Base-by-base conservation (phyloP, 1,284 basidiomycete genomes). In the Violaceomyces palustris region DNA sequence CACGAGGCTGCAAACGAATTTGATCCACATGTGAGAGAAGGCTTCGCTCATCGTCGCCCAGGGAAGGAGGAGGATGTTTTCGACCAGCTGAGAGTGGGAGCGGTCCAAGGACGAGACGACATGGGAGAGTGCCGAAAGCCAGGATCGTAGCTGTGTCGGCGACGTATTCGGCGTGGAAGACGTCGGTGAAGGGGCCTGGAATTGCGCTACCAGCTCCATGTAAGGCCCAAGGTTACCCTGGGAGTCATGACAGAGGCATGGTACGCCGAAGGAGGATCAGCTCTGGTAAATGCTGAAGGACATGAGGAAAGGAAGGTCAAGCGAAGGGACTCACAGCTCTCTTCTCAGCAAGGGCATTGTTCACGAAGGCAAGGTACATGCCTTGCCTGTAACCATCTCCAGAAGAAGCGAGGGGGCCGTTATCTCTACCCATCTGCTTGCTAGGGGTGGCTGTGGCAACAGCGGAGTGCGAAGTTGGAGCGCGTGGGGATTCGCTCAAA, bases 1-100 rank as follows among this genome's bases (percentile, higher is more conserved):
- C 57, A 96, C 83, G 28, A 99, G 82, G 77, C 92, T 88, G 33
- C 88, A 88, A 34, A 91, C 82, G 70, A 96, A 96, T 27, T 63
- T 54, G 45, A 65, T 62, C 68, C 68, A 72, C 34, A 62, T 58
- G 21, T 86, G 81, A 17, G 79, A 76, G 35, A 78, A 78, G 33
- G 81, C 81, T 61, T 92, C 88, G 18, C 61, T 57, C 75, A 89
- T 82, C 6, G 84, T 86, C 6, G 87, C 85, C 94, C 94, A 99
- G 6, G 91, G 89, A 62, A 94, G 79, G 47, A 80, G 81, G 45
- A 96, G 79, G 50, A 98, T 84, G 23, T 89, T 88, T 50, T 92
- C 83, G 25, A 97, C 85, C 17, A 99, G 82, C 0, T 82, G 74
- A n/a, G 82, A 77, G 69, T 98, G 92, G 4, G 81, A 78, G 18